Evolutionary conservation across 345 rosid genomes (phyloP).

Genomic region (Brassica nigra): DNA sequence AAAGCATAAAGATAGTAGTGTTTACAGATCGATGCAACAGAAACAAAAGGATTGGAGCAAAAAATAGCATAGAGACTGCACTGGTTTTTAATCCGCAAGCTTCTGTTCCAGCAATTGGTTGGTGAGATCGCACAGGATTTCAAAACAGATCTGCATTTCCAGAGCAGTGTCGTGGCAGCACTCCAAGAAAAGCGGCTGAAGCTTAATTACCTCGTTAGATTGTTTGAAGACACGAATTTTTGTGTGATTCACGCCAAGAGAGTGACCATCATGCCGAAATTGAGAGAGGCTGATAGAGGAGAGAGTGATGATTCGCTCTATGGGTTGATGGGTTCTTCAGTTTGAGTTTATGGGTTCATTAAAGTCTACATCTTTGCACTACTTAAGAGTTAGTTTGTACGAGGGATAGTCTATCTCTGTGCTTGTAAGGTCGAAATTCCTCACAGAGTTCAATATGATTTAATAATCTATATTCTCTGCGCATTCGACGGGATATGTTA

Average conservation of each 20-base stretch:
- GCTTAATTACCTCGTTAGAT: conserved; percentile 51
- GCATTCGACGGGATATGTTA: background rate
- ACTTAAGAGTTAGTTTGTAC: background rate
- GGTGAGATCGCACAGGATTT: conserved; percentile 66
- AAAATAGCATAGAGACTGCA: background rate
- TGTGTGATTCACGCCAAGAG: conserved; percentile 63
- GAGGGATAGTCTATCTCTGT: background rate
- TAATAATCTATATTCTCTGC: background rate
- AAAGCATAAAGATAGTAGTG: too few species aligned
- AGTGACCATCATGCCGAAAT: conserved; percentile 61
- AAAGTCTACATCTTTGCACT: background rate
- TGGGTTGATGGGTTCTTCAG: conserved; percentile 7
- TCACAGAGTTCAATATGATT: background rate
- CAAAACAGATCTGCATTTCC: conserved; percentile 60
- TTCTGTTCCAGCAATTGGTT: conserved; percentile 57
- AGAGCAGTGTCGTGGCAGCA: conserved; percentile 59
- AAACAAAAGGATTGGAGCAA: background rate
- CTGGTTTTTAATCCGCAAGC: conserved; percentile 54
- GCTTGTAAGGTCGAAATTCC: conserved; percentile 10
- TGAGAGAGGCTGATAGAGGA: conserved; percentile 45
- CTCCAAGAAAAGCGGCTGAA: conserved; percentile 60
- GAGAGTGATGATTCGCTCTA: background rate
- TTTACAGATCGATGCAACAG: too few species aligned
- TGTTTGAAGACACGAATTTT: conserved; percentile 59
- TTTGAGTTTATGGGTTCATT: background rate